phyloP scores from a whole-genome alignment of 805 yeast genomes.

The Scheffersomyces stipitis region DNA sequence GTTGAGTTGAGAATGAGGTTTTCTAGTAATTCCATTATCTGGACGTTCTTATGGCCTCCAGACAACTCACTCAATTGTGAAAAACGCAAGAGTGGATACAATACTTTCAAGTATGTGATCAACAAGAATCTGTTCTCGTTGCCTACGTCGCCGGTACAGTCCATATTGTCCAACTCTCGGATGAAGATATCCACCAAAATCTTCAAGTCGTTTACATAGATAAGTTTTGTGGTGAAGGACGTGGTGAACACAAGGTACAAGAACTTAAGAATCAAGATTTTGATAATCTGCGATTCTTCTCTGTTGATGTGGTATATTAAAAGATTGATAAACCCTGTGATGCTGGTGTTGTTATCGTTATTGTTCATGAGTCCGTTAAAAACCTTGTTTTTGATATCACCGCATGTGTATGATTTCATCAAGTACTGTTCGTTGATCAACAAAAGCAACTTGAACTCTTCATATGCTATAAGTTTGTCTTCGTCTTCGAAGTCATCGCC shows the following conservation, averaged over 20 bases:
- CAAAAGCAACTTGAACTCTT: constrained; percentile 68
- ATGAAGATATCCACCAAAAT: constrained; percentile 81
- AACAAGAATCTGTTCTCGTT: constrained; percentile 54
- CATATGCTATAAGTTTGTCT: constrained; percentile 51
- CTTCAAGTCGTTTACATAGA: constrained; percentile 81
- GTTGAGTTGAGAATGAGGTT: constrained; percentile 41
- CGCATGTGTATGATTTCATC: constrained; percentile 49
- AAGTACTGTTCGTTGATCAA: constrained; percentile 87
- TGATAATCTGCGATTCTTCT: constrained; percentile 66
- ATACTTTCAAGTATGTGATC: constrained; percentile 60
- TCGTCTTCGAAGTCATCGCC: constrained; percentile 50
- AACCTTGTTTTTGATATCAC: constrained; percentile 45
- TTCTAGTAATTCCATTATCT: constrained; percentile 50
- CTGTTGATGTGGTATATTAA: constrained; percentile 65
- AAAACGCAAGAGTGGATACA: constrained; percentile 67
- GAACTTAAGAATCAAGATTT: constrained; percentile 76
- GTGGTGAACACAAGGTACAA: constrained; percentile 73
- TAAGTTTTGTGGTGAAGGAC: constrained; percentile 59
- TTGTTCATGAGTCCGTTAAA: constrained; percentile 50
- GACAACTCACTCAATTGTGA: constrained; percentile 53
- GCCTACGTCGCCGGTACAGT: constrained; percentile 54
- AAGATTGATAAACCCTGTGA: constrained; percentile 71
- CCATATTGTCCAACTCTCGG: constrained; percentile 72
- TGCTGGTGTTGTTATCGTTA: constrained; percentile 27
- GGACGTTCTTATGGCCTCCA: constrained; percentile 58